Base-by-base conservation (phyloP, 2,329 filamentous ascomycete genomes). In the Trichoderma sp. region DNA sequence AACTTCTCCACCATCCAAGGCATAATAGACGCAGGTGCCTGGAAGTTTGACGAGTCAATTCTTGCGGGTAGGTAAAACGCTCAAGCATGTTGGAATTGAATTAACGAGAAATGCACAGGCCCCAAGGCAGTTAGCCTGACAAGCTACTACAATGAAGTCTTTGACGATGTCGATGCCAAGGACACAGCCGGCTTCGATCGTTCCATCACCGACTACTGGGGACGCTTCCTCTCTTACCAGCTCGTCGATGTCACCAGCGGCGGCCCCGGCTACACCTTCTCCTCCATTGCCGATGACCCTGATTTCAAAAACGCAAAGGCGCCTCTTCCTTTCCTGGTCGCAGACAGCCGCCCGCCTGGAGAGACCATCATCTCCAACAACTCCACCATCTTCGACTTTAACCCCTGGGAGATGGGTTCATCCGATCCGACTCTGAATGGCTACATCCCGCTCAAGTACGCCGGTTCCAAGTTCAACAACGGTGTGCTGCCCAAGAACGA, bases 181-280 rank as follows among this genome's bases (percentile, higher is more conserved):
- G 74, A 77, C n/a, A 75, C 79, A 29, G 80, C 80, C 10, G 82
- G 81, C 24, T 84, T 79, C 72, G 76, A 83, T 43, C 87, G 87
- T 4, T 91, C 92, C 10, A 85, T 97, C 69, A 97, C 94, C 0
- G 94, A 97, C 81, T 93, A 93, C 79, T 97, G 94, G 91, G 92
- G 92, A 33, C 91, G 94, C 69, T 92, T 92, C 58, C 85, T 97
- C n/a, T 90, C 90, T 1, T 96, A 91, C 80, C 94, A 97, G 81
- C 86, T 97, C 59, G 87, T 97, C 77, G 92, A 95, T 76, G 91
- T 88, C 6, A 85, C 85, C 1, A 81, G 92, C 71, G 94, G 94
- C 49, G 94, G 92, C 0, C 88, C 91, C 16, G 84, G 83, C 16
- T 94, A 91, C 75, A 97, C 94, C 4, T 97, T 90, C 82, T 96